These are phyloP conservation scores for Fusarium xylarioides DNA, from an alignment of 2,329 filamentous ascomycete species.

Conservation along the genomic window DNA sequence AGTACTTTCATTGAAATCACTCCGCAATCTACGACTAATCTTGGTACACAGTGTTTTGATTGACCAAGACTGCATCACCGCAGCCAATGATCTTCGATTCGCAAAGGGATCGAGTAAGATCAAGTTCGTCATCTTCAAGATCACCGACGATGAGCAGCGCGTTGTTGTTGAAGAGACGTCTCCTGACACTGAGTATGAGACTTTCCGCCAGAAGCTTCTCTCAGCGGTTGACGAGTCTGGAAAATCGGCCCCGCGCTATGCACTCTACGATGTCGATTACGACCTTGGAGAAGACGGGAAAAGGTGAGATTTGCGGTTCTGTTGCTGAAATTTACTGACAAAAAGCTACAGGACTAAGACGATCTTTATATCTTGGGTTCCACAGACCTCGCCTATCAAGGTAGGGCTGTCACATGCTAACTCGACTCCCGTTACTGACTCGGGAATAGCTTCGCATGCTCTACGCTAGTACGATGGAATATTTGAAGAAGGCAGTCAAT, in stretches of 20 bases:
- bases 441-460: slow-evolving; percentile 27
- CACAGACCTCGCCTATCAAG: slow-evolving; percentile 21
- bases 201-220: slow-evolving; percentile 27
- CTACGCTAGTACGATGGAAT: slow-evolving; percentile 35
- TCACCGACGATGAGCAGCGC: slow-evolving; percentile 16
- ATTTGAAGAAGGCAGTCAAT: slow-evolving; percentile 31
- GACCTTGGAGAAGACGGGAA: slow-evolving; percentile 32
- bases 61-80: slow-evolving; percentile 20
- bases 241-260: slow-evolving; percentile 24
- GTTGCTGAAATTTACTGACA: rapidly evolving
- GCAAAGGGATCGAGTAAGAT: slow-evolving; percentile 12
- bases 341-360: slow-evolving; percentile 8
- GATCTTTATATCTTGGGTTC: slow-evolving; percentile 35
- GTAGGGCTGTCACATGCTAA: neutral
- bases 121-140: slow-evolving; percentile 30
- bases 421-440: neutral
- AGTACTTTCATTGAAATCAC: neutral
- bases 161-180: slow-evolving; percentile 27
- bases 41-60: slow-evolving; percentile 13
- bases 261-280: slow-evolving; percentile 31
- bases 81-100: slow-evolving; percentile 13
- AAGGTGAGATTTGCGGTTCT: neutral
- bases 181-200: slow-evolving; percentile 10
- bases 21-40: neutral
- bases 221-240: slow-evolving; percentile 6